phyloP scores from a whole-genome alignment of 768 basidiomycete species.

The Cyclocybe cylindracea region DNA sequence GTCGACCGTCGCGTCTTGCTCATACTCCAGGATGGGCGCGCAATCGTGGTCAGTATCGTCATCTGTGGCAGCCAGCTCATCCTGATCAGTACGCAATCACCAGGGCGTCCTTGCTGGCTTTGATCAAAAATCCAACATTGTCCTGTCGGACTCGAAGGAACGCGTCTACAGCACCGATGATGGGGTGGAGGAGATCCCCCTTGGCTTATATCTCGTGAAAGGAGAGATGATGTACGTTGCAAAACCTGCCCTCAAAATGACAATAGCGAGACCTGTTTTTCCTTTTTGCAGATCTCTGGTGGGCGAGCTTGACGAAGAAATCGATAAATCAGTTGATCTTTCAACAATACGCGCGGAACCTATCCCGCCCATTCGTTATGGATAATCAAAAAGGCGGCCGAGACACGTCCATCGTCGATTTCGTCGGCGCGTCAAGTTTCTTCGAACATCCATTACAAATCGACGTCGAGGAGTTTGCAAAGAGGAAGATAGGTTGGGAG shows the following conservation, averaged over 20 bases:
- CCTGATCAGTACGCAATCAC: slow-evolving; percentile 1
- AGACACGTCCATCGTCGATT: background rate
- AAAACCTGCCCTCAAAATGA: slow-evolving; percentile 1
- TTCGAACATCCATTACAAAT: too few species aligned
- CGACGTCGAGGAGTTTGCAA: too few species aligned
- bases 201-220: slow-evolving; percentile 96
- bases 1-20: slow-evolving; percentile 92
- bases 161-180: slow-evolving; percentile 90
- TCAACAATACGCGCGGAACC: slow-evolving; percentile 86
- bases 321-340: slow-evolving; percentile 77
- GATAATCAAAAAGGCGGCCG: slow-evolving; percentile 17
- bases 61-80: background rate
- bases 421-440: background rate
- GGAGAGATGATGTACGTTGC: slow-evolving; percentile 94
- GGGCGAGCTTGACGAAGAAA: slow-evolving; percentile 82
- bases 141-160: slow-evolving; percentile 92
- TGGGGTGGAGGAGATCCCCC: slow-evolving; percentile 90
- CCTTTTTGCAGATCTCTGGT: slow-evolving; percentile 57
- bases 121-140: slow-evolving; percentile 95
- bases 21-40: slow-evolving; percentile 93
- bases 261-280: slow-evolving; percentile 1
- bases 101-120: slow-evolving; percentile 91
- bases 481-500: too few species aligned
- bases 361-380: slow-evolving; percentile 79
- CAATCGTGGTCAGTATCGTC: slow-evolving; percentile 74